phyloP scores from a whole-genome alignment of 1,284 basidiomycete genomes.

The Thecaphora thlaspeos region DNA sequence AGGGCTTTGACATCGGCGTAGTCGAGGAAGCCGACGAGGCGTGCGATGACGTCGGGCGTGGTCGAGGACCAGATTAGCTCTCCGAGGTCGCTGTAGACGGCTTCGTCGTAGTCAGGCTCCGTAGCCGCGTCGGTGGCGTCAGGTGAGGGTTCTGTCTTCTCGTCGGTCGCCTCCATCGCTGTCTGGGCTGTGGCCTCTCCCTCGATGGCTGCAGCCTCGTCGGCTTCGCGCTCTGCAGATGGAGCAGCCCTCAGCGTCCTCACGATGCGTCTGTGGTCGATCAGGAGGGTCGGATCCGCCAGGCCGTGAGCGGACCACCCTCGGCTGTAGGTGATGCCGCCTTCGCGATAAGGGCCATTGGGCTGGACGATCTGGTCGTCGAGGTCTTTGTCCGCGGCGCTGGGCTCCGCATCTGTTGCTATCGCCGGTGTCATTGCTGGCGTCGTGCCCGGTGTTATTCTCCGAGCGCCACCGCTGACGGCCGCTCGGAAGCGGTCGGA shows the following conservation, averaged over 20 bases:
- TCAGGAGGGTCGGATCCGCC: constrained; percentile 27
- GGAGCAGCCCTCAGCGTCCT: constrained; percentile 2
- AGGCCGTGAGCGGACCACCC: constrained; percentile 46
- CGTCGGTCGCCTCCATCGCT: neutral
- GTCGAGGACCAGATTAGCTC: constrained; percentile 45
- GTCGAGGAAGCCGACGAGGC: constrained; percentile 42
- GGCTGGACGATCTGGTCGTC: constrained; percentile 28
- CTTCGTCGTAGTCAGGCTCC: constrained; percentile 15
- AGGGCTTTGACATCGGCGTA: constrained; percentile 49
- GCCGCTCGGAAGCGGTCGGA: constrained; percentile 24
- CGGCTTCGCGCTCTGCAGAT: neutral
- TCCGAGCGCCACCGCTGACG: constrained; percentile 12
- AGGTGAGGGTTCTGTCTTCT: neutral
- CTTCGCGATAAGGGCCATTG: constrained; percentile 37
- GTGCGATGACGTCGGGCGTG: constrained; percentile 37
- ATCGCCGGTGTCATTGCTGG: constrained; percentile 9
- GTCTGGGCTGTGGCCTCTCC: too few species aligned
- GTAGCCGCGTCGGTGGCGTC: neutral
- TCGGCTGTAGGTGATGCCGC: constrained; percentile 35
- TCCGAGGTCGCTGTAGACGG: constrained; percentile 40
- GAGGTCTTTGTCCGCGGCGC: neutral
- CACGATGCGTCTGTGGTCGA: constrained; percentile 26
- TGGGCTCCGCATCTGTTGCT: constrained; percentile 14
- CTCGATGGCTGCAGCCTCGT: neutral
- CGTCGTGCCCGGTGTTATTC: neutral